Evolutionary conservation across 352 stramenopile genomes (phyloP).

Genomic region (Phytopythium aichiense): DNA sequence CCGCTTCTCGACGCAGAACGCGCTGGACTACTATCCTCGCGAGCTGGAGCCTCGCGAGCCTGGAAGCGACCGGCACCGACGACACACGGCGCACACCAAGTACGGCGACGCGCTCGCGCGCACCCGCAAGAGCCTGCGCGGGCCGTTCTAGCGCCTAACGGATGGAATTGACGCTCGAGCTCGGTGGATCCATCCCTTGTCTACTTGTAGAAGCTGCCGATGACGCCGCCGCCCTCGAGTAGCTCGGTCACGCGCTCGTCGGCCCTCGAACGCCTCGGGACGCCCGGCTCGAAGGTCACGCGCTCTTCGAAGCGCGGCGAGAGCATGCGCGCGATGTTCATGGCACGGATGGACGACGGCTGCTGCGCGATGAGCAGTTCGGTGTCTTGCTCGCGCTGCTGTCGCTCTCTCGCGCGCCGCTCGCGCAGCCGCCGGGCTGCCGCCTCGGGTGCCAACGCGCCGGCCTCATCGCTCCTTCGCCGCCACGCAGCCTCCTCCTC

Average conservation of each 20-base stretch:
- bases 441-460: slow-evolving; percentile 28
- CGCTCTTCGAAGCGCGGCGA: slow-evolving; percentile 66
- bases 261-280: slow-evolving; percentile 47
- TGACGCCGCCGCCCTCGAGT: slow-evolving; percentile 37
- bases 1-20: slow-evolving; percentile 49
- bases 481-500: slow-evolving; percentile 29
- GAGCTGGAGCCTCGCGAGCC: slow-evolving; percentile 41
- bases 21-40: slow-evolving; percentile 61
- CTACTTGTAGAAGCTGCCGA: slow-evolving; percentile 71
- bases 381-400: slow-evolving; percentile 43
- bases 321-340: slow-evolving; percentile 80
- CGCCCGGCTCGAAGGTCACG: slow-evolving; percentile 42
- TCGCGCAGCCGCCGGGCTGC: slow-evolving; percentile 45
- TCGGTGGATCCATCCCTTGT: neutral
- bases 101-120: slow-evolving; percentile 61
- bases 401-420: slow-evolving; percentile 39
- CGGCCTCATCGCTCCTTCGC: slow-evolving; percentile 23
- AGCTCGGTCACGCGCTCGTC: slow-evolving; percentile 60
- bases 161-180: neutral
- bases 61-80: slow-evolving; percentile 40
- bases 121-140: slow-evolving; percentile 52
- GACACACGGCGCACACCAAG: slow-evolving; percentile 52
- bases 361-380: slow-evolving; percentile 66
- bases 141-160: slow-evolving; percentile 30
- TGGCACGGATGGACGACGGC: slow-evolving; percentile 67